phyloP scores from a whole-genome alignment of 441 rosid genomes.

The Aquilaria agallochum region DNA sequence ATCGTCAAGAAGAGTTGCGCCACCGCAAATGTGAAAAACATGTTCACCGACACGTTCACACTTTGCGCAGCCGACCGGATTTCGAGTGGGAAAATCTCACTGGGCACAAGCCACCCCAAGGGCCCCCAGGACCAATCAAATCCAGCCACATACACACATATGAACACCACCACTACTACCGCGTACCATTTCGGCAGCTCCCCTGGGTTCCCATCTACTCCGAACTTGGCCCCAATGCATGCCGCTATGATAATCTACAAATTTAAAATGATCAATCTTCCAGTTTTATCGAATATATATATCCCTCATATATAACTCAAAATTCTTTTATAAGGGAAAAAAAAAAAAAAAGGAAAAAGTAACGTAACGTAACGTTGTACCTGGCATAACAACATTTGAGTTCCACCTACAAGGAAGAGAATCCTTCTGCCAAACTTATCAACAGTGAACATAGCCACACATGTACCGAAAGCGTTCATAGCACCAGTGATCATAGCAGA shows the following conservation, averaged over 20 bases:
- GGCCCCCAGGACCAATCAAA: constrained; percentile 99
- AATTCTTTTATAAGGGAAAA: neutral
- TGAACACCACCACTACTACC: constrained; percentile 69
- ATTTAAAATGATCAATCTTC: neutral
- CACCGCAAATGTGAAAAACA: constrained; percentile 70
- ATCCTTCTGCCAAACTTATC: constrained; percentile 85
- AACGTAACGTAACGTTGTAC: constrained; percentile 19
- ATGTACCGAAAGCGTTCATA: constrained; percentile 60
- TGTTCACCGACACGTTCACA: constrained; percentile 76
- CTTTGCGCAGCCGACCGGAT: constrained; percentile 91
- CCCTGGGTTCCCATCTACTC: constrained; percentile 56
- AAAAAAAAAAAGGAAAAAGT: neutral
- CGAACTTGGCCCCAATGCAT: constrained; percentile 74
- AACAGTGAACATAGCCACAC: constrained; percentile 73
- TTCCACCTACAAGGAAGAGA: constrained; percentile 79
- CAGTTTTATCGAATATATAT: too few species aligned
- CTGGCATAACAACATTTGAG: constrained; percentile 79
- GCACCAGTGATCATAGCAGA: constrained; percentile 78
- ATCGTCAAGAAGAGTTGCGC: constrained; percentile 69
- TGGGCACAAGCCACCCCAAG: constrained; percentile 84
- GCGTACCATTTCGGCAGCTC: constrained; percentile 73
- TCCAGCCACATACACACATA: constrained; percentile 73
- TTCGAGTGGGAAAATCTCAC: constrained; percentile 89
- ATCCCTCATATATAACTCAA: neutral
- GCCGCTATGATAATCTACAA: constrained; percentile 53